Evolutionary conservation across 2,329 filamentous ascomycete genomes (phyloP), one percentile per base, ranked within the genome.

Genomic region (Plenodomus biglobosus): DNA sequence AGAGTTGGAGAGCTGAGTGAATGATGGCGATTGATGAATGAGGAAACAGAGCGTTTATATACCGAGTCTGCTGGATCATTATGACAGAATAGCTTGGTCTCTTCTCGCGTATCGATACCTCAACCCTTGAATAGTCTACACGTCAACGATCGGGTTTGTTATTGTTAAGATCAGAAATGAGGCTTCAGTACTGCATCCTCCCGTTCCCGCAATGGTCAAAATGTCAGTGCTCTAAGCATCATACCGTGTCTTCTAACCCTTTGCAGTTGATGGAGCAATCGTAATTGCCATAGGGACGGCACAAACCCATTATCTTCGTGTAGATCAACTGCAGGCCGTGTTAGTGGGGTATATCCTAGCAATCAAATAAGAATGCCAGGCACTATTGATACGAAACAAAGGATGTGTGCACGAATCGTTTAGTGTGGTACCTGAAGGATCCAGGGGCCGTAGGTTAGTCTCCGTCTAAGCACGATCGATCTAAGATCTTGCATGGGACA

Each of bases 101-200:
- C n/a, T n/a, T n/a, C n/a, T n/a, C n/a, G n/a, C n/a, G n/a, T n/a
- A n/a, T n/a, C n/a, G n/a, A 35, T 24, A 11, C 24, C 2, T n/a
- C 7, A 8, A 20, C 42, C 20, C n/a, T 17, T 19, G n/a, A 38
- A 34, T 36, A 16, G 15, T 30, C 40, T 39, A 8, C 42, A 52
- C 46, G 49, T 52, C 49, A 49, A 52, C 42, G 46, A 52, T 52
- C 49, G 45, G 30, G 13, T 17, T 38, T 21, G 21, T 37, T 13
- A 19, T 30, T 32, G n/a, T 20, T 22, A 27, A 37, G 11, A 15
- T 36, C 21, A 21, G 27, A 48, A 36, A 17, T 48, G 16, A 20
- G 24, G 16, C 24, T 43, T 3, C 22, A 19, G 36, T 13, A 15
- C n/a, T 27, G 17, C 22, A 24, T 18, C 21, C 5, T 20, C 17